A percentile compares a stretch with the other conserved stretches of the same genome.
phyloP scores from a whole-genome alignment of 2,329 filamentous ascomycete genomes.

The Lasiodiplodia sp. region DNA sequence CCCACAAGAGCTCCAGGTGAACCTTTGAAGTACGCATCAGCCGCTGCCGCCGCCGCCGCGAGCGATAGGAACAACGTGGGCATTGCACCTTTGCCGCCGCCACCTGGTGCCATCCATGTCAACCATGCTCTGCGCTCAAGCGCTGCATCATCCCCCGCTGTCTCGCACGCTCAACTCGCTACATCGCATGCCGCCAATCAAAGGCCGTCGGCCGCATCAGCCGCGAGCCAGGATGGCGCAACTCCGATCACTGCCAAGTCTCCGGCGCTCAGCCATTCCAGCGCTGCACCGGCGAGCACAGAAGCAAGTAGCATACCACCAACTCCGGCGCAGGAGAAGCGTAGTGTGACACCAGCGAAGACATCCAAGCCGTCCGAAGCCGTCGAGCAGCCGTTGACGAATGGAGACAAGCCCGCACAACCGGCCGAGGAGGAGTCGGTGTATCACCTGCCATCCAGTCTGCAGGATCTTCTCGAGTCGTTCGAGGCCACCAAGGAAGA shows the following conservation, averaged over 20 bases:
- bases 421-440: conserved; percentile 76
- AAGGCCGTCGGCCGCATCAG: conserved; percentile 44
- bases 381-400: conserved; percentile 50
- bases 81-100: conserved; percentile 91
- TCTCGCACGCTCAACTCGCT: conserved; percentile 48
- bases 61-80: conserved; percentile 88
- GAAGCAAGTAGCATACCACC: conserved; percentile 52
- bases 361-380: conserved; percentile 34
- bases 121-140: conserved; percentile 60
- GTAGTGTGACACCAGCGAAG: conserved; percentile 50
- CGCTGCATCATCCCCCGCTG: conserved; percentile 63
- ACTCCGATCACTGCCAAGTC: conserved; percentile 57
- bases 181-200: conserved; percentile 32
- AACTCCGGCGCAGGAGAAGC: conserved; percentile 53
- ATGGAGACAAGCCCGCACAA: conserved; percentile 61
- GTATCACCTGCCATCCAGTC: conserved; percentile 86
- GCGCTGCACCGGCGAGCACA: conserved; percentile 51
- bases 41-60: conserved; percentile 89
- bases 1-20: conserved; percentile 87
- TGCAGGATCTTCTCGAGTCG: conserved; percentile 89
- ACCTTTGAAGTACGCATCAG: conserved; percentile 94
- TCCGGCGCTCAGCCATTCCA: conserved; percentile 56
- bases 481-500: conserved; percentile 84
- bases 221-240: conserved; percentile 48
- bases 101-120: conserved; percentile 68